Percentiles rank a stretch among this genome's conserved stretches.
These are phyloP conservation scores for Leptosphaerulina australis DNA, from an alignment of 2,329 filamentous ascomycete species.

Conservation along the genomic window DNA sequence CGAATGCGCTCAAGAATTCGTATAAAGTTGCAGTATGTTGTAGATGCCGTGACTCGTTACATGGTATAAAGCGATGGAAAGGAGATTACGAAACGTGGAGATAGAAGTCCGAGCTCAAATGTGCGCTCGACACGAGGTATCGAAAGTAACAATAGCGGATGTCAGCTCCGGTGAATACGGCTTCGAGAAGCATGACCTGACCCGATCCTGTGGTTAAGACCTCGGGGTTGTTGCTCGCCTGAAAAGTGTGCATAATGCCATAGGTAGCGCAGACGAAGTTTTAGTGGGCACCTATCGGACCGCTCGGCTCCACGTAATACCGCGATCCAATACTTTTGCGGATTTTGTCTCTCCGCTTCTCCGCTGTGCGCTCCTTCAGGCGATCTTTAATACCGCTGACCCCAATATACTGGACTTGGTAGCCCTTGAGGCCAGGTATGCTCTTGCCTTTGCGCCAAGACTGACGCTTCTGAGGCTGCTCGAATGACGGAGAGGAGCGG, in stretches of 20 bases:
- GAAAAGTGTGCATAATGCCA: constrained; percentile 6
- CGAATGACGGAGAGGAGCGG: constrained; percentile 24
- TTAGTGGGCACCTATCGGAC: constrained; percentile 11
- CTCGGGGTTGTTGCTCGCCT: constrained; percentile 1
- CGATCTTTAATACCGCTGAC: constrained; percentile 57
- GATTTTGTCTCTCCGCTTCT: constrained; percentile 60
- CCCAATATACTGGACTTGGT: constrained; percentile 59
- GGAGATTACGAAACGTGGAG: constrained; percentile 7
- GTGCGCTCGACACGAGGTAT: constrained; percentile 1
- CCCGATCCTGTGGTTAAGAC: constrained; percentile 6
- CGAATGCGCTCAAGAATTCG: not conserved
- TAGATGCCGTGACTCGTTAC: constrained; percentile 12
- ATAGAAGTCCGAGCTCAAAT: constrained; percentile 3
- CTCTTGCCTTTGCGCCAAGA: constrained; percentile 41
- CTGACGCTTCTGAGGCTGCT: constrained; percentile 19
- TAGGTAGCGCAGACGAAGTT: not conserved
- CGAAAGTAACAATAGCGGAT: not conserved
- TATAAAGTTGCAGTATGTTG: constrained; percentile 4
- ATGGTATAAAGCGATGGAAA: constrained; percentile 15
- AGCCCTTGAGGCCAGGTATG: constrained; percentile 52
- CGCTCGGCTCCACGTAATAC: constrained; percentile 43
- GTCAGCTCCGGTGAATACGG: constrained; percentile 2
- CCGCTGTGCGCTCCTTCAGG: constrained; percentile 54
- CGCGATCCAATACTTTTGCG: constrained; percentile 60
- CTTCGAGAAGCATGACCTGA: constrained; percentile 12